phyloP scores from a whole-genome alignment of 169 alveolate species.

The Eimeria praecox region DNA sequence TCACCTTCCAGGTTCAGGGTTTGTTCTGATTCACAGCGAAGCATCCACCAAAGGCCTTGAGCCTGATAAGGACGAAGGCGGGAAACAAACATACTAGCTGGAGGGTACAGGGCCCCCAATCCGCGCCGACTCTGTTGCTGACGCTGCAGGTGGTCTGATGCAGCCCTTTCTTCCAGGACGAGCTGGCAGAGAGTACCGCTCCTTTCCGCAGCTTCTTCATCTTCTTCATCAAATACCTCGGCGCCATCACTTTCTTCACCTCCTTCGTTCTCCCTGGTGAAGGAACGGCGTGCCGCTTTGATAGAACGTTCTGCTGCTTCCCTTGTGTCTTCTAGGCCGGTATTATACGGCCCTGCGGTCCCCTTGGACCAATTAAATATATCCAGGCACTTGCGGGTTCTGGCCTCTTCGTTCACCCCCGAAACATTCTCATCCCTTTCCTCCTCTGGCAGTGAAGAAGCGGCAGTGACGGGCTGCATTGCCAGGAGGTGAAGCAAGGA shows the following conservation, averaged over 20 bases:
- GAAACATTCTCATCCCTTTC: not conserved
- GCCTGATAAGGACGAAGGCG: constrained; percentile 83
- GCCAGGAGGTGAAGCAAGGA: constrained; percentile 40
- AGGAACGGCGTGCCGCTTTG: not conserved
- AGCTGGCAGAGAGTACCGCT: constrained; percentile 48
- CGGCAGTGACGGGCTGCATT: not conserved
- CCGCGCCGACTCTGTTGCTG: constrained; percentile 1
- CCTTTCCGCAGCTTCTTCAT: constrained; percentile 57
- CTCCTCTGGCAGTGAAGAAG: not conserved
- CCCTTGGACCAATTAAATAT: not conserved
- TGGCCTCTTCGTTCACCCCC: not conserved
- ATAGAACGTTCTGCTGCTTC: not conserved
- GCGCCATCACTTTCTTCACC: not conserved
- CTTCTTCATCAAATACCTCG: not conserved
- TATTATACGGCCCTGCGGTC: not conserved
- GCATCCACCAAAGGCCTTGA: constrained; percentile 84
- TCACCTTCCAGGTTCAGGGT: not conserved
- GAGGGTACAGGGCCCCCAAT: constrained; percentile 43
- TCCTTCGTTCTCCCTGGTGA: not conserved
- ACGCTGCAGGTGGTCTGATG: not conserved
- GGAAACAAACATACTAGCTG: constrained; percentile 69
- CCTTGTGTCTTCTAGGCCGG: not conserved
- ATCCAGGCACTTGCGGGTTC: constrained; percentile 13
- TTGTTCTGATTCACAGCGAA: constrained; percentile 68
- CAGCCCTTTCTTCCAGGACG: constrained; percentile 18